phyloP scores from a whole-genome alignment of 768 basidiomycete species.

The Russula griseocarnosa region DNA sequence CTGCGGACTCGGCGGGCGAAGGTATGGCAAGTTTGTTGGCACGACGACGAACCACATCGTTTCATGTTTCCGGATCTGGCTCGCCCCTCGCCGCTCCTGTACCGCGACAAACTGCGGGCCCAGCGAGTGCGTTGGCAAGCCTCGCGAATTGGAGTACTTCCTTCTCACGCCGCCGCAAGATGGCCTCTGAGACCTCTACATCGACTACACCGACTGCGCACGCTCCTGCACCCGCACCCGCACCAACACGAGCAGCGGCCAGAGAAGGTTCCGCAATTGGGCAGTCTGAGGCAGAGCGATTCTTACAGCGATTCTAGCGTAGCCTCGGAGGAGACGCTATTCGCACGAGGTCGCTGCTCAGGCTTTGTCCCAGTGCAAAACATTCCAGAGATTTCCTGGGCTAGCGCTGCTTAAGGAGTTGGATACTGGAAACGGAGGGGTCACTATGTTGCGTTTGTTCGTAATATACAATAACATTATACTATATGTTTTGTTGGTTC shows the following conservation, averaged over 20 bases:
- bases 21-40: constrained; percentile 47
- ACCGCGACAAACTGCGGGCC: constrained; percentile 31
- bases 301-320: constrained; percentile 16
- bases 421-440: background rate
- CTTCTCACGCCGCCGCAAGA: constrained; percentile 24
- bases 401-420: background rate
- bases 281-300: constrained; percentile 7
- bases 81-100: constrained; percentile 31
- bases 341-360: too few relatives aligned
- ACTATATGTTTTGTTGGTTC: background rate
- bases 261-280: background rate
- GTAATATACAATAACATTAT: background rate
- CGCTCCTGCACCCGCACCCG: too few relatives aligned
- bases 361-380: background rate
- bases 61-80: constrained; percentile 45
- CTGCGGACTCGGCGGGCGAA: constrained; percentile 58
- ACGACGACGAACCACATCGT: constrained; percentile 57
- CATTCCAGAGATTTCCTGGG: background rate
- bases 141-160: constrained; percentile 32
- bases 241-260: background rate
- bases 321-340: background rate
- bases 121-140: constrained; percentile 31
- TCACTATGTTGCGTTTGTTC: background rate
- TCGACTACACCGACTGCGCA: background rate
- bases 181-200: background rate